Evolutionary conservation across 345 rosid genomes (phyloP).

Genomic region (Euclidium syriacum): DNA sequence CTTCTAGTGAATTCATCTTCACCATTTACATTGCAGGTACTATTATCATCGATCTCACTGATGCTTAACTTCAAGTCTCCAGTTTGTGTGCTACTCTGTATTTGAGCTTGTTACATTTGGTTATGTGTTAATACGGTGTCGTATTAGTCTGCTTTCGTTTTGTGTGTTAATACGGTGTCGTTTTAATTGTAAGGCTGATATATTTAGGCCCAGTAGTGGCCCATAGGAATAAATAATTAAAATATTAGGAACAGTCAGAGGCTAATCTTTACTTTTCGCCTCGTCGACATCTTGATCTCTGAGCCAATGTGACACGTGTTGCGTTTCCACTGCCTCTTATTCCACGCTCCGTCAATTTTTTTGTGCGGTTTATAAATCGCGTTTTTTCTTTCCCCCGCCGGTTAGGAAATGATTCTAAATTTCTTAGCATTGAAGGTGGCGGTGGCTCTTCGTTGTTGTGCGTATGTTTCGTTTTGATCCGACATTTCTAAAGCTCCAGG

Average conservation of each 20-base stretch:
- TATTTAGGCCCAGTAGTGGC: conserved; percentile 5
- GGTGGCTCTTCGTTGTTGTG: too few relatives aligned
- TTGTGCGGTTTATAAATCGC: conserved; percentile 1
- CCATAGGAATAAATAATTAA: neutral
- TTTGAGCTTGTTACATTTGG: too few relatives aligned
- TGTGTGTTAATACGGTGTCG: neutral
- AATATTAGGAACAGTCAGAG: neutral
- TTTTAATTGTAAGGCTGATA: neutral
- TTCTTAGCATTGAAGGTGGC: conserved; percentile 1
- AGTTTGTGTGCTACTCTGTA: neutral
- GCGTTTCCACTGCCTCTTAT: neutral
- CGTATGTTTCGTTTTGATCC: conserved; percentile 34
- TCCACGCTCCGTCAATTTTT: conserved; percentile 9
- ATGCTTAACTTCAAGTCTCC: neutral
- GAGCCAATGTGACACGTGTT: conserved; percentile 26
- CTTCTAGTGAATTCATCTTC: too few relatives aligned
- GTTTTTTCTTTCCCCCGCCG: conserved; percentile 6
- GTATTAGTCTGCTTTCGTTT: too few relatives aligned
- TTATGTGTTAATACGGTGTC: too few relatives aligned
- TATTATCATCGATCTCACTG: conserved; percentile 50
- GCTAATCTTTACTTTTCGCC: neutral
- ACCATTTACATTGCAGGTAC: conserved; percentile 40
- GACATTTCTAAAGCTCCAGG: conserved; percentile 28
- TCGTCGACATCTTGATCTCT: conserved; percentile 2
- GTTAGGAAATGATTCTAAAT: conserved; percentile 1